Conservation (phyloP, 2,329 filamentous ascomycete species). For the Nigrograna mackinnonii region DNA sequence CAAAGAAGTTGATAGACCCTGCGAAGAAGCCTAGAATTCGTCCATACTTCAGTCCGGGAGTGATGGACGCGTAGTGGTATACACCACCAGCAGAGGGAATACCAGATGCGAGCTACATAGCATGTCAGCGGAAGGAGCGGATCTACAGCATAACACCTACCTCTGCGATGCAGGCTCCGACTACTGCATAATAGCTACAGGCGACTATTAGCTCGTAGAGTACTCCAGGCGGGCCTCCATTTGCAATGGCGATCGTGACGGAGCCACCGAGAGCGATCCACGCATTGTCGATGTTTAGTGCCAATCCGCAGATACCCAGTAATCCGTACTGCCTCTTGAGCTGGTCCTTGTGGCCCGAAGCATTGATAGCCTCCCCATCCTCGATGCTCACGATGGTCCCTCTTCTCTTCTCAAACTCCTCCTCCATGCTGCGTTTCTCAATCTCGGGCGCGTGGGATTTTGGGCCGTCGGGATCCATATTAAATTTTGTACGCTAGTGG, state of each 20-base stretch:
- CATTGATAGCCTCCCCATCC: slow-evolving; percentile 58
- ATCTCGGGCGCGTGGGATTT: neutral
- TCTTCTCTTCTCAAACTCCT: slow-evolving; percentile 9
- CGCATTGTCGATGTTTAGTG: slow-evolving; percentile 63
- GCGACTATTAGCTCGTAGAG: slow-evolving; percentile 22
- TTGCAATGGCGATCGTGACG: slow-evolving; percentile 55
- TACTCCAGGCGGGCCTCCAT: slow-evolving; percentile 19
- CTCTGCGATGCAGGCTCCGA: slow-evolving; percentile 21
- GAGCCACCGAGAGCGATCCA: slow-evolving; percentile 68
- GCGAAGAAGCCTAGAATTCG: slow-evolving; percentile 19
- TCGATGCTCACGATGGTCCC: slow-evolving; percentile 23
- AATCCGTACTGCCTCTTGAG: slow-evolving; percentile 66
- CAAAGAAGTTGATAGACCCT: slow-evolving; percentile 19
- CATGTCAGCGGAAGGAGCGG: too few species aligned
- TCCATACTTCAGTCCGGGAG: slow-evolving; percentile 15
- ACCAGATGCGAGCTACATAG: slow-evolving; percentile 14
- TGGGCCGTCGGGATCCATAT: neutral
- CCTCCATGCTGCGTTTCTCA: slow-evolving; percentile 8
- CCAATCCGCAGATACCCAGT: slow-evolving; percentile 60
- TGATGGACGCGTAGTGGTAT: slow-evolving; percentile 19
- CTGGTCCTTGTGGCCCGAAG: slow-evolving; percentile 67
- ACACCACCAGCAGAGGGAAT: slow-evolving; percentile 22
- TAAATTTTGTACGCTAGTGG: neutral
- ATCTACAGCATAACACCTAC: slow-evolving; percentile 4
- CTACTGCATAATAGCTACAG: slow-evolving; percentile 16